Evolutionary conservation across 805 yeast species (phyloP).

Genomic region (Candida silvatica): DNA sequence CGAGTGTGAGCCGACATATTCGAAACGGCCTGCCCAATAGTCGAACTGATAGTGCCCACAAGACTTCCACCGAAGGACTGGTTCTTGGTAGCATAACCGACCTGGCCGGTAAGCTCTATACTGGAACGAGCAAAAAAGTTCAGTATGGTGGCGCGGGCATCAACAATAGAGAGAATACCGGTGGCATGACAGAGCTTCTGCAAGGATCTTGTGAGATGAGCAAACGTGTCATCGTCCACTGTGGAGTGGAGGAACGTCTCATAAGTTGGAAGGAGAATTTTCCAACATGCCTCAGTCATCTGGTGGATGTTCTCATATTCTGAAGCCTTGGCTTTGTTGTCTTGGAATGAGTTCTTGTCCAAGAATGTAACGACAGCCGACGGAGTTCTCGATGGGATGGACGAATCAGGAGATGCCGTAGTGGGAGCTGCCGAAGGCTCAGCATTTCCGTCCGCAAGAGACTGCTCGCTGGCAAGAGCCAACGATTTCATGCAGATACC

Average conservation of each 20-base stretch:
- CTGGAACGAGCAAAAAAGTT: constrained; percentile 37
- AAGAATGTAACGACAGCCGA: constrained; percentile 14
- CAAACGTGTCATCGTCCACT: constrained; percentile 64
- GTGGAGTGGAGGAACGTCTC: constrained; percentile 52
- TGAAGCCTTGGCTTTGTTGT: constrained; percentile 2
- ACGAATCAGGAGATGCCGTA: background rate
- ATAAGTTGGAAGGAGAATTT: constrained; percentile 33
- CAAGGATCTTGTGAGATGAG: constrained; percentile 56
- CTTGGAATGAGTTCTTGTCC: constrained; percentile 11
- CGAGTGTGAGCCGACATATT: constrained; percentile 10
- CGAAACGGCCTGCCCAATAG: constrained; percentile 29
- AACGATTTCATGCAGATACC: constrained; percentile 53
- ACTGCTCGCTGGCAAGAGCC: constrained; percentile 24
- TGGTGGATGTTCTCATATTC: constrained; percentile 12
- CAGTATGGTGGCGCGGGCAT: constrained; percentile 50
- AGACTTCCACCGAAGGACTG: constrained; percentile 41
- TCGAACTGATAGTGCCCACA: constrained; percentile 41
- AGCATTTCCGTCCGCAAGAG: background rate
- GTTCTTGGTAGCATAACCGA: constrained; percentile 25
- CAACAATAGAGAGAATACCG: constrained; percentile 56
- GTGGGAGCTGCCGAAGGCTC: too few species aligned
- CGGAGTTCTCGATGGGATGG: background rate
- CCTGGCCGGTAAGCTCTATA: constrained; percentile 29
- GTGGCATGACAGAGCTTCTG: constrained; percentile 79
- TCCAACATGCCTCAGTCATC: constrained; percentile 29